Percentiles rank a stretch among this genome's conserved stretches.
These are phyloP conservation scores for Corylus heterophylla DNA, from an alignment of 306 rosid genomes.

Conservation along the genomic window DNA sequence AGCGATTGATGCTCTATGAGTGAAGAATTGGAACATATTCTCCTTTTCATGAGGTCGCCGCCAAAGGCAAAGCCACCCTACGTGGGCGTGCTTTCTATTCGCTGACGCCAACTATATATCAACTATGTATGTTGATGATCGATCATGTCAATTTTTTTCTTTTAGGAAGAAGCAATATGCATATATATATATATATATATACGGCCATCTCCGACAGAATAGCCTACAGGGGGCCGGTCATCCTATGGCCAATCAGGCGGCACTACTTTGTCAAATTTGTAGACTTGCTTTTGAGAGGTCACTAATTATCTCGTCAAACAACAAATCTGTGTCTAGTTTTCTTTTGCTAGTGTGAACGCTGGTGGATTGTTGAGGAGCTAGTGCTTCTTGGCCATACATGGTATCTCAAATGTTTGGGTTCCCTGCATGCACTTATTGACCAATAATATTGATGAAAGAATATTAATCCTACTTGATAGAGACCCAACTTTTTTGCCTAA, in stretches of 20 bases:
- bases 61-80: conserved; percentile 15
- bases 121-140: background rate
- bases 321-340: background rate
- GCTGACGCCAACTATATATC: background rate
- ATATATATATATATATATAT: background rate
- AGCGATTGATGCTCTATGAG: conserved; percentile 26
- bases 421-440: background rate
- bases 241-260: conserved; percentile 18
- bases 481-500: too few species aligned
- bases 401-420: background rate
- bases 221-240: conserved; percentile 27
- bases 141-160: background rate
- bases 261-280: conserved; percentile 16
- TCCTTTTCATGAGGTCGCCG: conserved; percentile 7
- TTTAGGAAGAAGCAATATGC: too few species aligned
- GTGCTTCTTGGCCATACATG: background rate
- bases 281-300: background rate
- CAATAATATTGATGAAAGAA: too few species aligned
- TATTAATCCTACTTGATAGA: too few species aligned
- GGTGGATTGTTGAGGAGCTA: conserved; percentile 19
- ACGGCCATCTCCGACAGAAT: conserved; percentile 45
- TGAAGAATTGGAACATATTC: conserved; percentile 55
- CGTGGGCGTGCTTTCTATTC: conserved; percentile 28
- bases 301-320: background rate
- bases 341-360: conserved; percentile 29